These are phyloP conservation scores for Rhynchosporium secalis DNA, from an alignment of 2,329 filamentous ascomycete genomes.

Conservation along the genomic window DNA sequence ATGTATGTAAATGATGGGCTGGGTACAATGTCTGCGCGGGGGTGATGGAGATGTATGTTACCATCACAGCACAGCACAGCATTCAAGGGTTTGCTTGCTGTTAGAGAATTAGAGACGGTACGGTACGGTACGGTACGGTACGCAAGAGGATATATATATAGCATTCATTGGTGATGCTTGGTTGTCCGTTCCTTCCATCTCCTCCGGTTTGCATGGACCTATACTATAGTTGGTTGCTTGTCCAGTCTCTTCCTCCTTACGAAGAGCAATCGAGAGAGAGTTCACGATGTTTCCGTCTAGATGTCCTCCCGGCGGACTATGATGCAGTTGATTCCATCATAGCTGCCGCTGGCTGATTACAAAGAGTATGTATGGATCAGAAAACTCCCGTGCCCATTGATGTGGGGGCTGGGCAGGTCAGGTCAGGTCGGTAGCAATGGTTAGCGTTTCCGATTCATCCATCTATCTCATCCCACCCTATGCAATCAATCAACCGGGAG, in stretches of 20 bases:
- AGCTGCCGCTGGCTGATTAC: conserved; percentile 13
- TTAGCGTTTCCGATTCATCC: conserved; percentile 9
- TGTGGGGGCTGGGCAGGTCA: not conserved
- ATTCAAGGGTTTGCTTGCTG: not conserved
- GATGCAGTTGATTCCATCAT: not conserved
- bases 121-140: too few relatives aligned
- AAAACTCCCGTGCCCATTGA: too few relatives aligned
- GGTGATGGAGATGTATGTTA: not conserved
- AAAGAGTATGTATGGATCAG: conserved; percentile 1
- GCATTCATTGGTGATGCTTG: too few relatives aligned
- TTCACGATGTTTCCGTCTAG: not conserved
- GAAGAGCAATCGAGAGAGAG: too few relatives aligned
- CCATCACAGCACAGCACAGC: not conserved
- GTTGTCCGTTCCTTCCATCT: not conserved
- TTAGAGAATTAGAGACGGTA: too few relatives aligned
- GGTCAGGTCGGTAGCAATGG: not conserved
- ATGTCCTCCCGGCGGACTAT: not conserved
- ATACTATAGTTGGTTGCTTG: not conserved
- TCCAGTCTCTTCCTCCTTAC: not conserved
- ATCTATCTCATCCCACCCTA: not conserved
- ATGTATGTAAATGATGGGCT: not conserved
- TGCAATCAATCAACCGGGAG: not conserved
- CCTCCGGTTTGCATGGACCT: not conserved
- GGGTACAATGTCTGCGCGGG: conserved; percentile 9
- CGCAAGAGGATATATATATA: too few relatives aligned